Conservation (phyloP, 768 basidiomycete genomes). For the Termitomyces sp. region DNA sequence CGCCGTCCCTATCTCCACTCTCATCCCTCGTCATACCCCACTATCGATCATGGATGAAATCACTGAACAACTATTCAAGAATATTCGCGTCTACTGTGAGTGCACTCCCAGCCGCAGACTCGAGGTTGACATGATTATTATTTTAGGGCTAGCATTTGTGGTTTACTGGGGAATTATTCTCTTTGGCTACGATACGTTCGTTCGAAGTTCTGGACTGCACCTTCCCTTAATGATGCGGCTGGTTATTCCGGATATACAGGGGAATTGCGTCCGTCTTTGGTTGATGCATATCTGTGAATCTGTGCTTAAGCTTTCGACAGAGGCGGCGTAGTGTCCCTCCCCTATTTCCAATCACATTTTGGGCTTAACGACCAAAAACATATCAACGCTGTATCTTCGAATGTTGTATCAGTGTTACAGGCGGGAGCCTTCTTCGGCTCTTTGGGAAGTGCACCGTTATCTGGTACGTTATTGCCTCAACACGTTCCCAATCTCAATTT, state of each 20-base stretch:
- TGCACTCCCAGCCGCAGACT: no score
- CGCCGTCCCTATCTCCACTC: slow-evolving; percentile 20
- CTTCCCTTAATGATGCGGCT: not conserved
- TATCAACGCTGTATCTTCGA: slow-evolving; percentile 59
- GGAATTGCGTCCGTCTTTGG: slow-evolving; percentile 17
- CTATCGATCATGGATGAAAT: not conserved
- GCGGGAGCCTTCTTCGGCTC: slow-evolving; percentile 79
- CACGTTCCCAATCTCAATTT: not conserved
- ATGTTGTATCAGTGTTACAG: slow-evolving; percentile 85
- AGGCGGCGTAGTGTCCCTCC: slow-evolving; percentile 53
- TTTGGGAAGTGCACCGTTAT: slow-evolving; percentile 65
- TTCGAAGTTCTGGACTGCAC: not conserved
- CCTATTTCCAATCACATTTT: slow-evolving; percentile 61
- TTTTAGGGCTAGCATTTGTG: slow-evolving; percentile 64
- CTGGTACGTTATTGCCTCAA: slow-evolving; percentile 36
- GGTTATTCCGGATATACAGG: not conserved
- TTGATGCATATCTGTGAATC: not conserved
- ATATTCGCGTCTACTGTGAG: slow-evolving; percentile 67
- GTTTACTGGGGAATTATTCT: slow-evolving; percentile 77
- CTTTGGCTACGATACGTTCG: slow-evolving; percentile 71
- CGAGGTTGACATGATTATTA: not conserved
- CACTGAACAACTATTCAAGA: slow-evolving; percentile 33
- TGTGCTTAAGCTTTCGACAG: not conserved
- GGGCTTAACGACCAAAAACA: slow-evolving; percentile 40
- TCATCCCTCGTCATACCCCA: not conserved